Conservation (phyloP, 306 rosid species). For the Fragaria vesca region DNA sequence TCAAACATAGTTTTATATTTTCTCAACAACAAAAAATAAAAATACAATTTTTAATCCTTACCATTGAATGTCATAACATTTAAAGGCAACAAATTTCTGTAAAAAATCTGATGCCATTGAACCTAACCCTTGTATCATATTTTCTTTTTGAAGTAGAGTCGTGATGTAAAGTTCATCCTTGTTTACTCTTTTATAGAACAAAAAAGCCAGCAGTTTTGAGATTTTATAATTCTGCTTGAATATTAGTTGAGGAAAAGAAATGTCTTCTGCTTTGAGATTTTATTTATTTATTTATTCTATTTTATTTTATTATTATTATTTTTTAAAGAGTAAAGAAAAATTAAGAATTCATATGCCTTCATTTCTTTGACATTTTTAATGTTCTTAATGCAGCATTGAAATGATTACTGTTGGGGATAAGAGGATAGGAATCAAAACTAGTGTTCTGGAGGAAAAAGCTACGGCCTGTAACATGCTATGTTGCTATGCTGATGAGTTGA, state of each 20-base stretch:
- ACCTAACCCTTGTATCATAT: background rate
- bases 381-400: conserved; percentile 63
- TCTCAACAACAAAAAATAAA: background rate
- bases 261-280: background rate
- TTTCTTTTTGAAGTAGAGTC: conserved; percentile 6
- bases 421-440: conserved; percentile 93
- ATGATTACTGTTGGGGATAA: conserved; percentile 96
- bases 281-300: too few species aligned
- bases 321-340: background rate
- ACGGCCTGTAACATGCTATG: conserved; percentile 98
- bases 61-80: background rate
- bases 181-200: background rate
- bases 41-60: background rate
- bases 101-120: background rate
- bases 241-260: background rate
- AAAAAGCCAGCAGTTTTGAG: background rate
- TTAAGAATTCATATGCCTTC: background rate
- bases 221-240: background rate
- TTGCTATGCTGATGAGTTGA: conserved; percentile 96
- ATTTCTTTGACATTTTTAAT: background rate
- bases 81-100: background rate
- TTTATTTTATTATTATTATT: too few species aligned
- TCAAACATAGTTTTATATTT: background rate
- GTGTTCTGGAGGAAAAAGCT: conserved; percentile 97
- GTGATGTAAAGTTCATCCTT: background rate